Evolutionary conservation across 2,329 filamentous ascomycete species (phyloP).

Genomic region (Fusarium devonianum): DNA sequence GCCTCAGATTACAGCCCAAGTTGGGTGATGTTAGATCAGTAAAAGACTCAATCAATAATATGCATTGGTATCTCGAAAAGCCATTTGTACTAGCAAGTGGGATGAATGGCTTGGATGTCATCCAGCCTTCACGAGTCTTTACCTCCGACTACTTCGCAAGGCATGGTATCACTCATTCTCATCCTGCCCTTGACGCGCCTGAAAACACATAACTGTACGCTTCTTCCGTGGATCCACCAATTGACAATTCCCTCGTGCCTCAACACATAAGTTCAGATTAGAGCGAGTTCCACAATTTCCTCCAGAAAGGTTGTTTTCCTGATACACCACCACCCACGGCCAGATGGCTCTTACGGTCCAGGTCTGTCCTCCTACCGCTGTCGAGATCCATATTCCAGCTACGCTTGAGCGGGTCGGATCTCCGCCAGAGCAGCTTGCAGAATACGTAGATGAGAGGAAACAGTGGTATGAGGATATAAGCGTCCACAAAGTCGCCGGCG

Average conservation of each 20-base stretch:
- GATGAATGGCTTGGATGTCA: background rate
- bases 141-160: background rate
- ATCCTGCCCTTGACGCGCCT: background rate
- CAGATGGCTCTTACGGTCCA: constrained; percentile 54
- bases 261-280: constrained; percentile 36
- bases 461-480: constrained; percentile 67
- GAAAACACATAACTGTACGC: background rate
- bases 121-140: background rate
- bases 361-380: constrained; percentile 61
- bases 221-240: background rate
- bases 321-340: constrained; percentile 44
- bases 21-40: too few species aligned
- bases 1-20: too few species aligned
- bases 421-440: constrained; percentile 61
- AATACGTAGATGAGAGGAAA: constrained; percentile 64
- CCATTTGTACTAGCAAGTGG: background rate
- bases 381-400: constrained; percentile 63
- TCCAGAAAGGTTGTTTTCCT: constrained; percentile 51
- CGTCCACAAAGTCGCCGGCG: constrained; percentile 66
- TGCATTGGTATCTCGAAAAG: background rate
- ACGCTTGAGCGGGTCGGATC: constrained; percentile 59
- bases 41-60: too few species aligned
- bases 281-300: constrained; percentile 51
- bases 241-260: background rate
- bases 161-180: background rate